A percentile compares a stretch with the other conserved stretches of the same genome.
Conservation (phyloP, 2,329 filamentous ascomycete species). For the Neofusicoccum umdonicola region DNA sequence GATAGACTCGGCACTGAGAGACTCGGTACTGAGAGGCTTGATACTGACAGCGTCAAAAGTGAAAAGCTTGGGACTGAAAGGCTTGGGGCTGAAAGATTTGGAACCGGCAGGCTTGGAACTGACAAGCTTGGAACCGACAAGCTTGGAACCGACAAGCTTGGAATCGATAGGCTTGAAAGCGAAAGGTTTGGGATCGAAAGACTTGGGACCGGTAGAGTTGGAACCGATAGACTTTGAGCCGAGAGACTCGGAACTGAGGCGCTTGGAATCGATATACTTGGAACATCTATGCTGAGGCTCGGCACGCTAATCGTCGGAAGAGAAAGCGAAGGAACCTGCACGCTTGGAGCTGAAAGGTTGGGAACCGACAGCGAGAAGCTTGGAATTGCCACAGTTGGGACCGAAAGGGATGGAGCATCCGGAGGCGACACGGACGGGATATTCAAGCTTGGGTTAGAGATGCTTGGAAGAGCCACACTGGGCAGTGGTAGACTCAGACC, state of each 20-base stretch:
- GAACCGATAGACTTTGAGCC: neutral
- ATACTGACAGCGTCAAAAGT: neutral
- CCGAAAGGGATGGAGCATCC: neutral
- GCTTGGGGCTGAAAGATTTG: neutral
- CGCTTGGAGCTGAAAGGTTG: neutral
- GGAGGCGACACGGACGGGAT: too few species aligned
- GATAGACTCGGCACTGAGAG: neutral
- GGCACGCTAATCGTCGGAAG: neutral
- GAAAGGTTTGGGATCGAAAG: neutral
- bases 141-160: neutral
- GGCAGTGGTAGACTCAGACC: neutral
- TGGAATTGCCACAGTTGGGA: neutral
- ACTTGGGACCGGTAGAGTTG: neutral
- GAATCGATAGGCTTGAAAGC: neutral
- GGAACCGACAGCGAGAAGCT: neutral
- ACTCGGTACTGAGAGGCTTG: neutral
- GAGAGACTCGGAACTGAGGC: too few species aligned
- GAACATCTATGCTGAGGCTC: neutral
- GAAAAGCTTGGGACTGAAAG: neutral
- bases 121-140: neutral
- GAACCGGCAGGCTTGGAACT: neutral
- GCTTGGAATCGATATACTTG: neutral
- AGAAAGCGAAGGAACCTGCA: neutral
- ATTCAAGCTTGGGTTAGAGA: too few species aligned
- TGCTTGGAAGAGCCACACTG: neutral